Evolutionary conservation across 78 protist genomes (phyloP).

Genomic region (Cavenderia fasciculata): DNA sequence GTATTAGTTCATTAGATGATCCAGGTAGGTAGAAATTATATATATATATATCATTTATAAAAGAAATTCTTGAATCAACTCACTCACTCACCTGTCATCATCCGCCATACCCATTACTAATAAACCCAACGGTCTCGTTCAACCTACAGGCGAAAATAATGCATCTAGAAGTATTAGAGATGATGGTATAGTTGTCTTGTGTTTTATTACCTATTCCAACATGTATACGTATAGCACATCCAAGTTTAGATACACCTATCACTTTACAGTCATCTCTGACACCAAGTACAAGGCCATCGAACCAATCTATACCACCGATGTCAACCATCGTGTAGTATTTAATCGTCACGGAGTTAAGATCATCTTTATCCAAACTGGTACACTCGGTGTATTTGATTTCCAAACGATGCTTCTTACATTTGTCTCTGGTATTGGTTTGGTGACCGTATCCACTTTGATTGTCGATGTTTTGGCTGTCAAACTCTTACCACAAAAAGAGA

Average conservation of each 20-base stretch:
- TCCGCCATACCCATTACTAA: too few relatives aligned
- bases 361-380: constrained; percentile 73
- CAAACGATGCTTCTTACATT: constrained; percentile 47
- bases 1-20: constrained; percentile 21
- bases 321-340: constrained; percentile 13
- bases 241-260: constrained; percentile 45
- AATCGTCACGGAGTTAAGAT: constrained; percentile 76
- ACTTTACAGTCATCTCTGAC: constrained; percentile 26
- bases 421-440: constrained; percentile 70
- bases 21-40: too few relatives aligned
- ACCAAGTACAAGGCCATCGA: constrained; percentile 53
- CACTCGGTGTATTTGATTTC: constrained; percentile 73
- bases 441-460: constrained; percentile 46
- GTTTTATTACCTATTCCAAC: constrained; percentile 48
- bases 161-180: constrained; percentile 21
- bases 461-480: constrained; percentile 52
- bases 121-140: too few relatives aligned
- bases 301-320: constrained; percentile 32
- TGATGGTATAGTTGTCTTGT: constrained; percentile 49
- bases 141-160: too few relatives aligned
- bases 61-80: too few relatives aligned
- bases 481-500: constrained; percentile 33
- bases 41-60: too few relatives aligned
- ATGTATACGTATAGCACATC: constrained; percentile 44
- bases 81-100: too few relatives aligned